Evolutionary conservation across 1,284 basidiomycete genomes (phyloP).

Genomic region (Moniliophthora roreri): DNA sequence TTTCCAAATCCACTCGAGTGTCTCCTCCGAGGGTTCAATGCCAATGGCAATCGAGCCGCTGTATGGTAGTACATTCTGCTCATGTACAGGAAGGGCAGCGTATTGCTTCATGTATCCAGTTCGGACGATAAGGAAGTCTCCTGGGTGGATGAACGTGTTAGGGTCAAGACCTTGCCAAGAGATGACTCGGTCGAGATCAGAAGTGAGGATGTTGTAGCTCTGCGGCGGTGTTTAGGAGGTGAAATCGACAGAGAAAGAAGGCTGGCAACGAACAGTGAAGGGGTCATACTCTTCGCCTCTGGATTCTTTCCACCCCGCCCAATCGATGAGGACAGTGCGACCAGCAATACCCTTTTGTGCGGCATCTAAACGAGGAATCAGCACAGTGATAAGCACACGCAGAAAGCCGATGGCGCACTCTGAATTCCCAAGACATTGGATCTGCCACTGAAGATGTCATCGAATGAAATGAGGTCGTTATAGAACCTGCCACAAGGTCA

Average conservation of each 20-base stretch:
- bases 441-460: slow-evolving; percentile 8
- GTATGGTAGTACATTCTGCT: slow-evolving; percentile 11
- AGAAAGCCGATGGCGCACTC: slow-evolving; percentile 1
- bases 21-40: slow-evolving; percentile 12
- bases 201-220: neutral
- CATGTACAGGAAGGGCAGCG: slow-evolving; percentile 8
- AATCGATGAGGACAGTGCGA: slow-evolving; percentile 9
- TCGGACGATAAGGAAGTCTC: slow-evolving; percentile 17
- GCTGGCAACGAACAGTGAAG: no score
- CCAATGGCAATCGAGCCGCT: slow-evolving; percentile 9
- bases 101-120: slow-evolving; percentile 17
- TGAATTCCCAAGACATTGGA: slow-evolving; percentile 13
- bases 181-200: slow-evolving; percentile 12
- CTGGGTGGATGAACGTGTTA: slow-evolving; percentile 7
- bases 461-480: slow-evolving; percentile 15
- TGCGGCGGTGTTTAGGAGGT: neutral
- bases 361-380: neutral
- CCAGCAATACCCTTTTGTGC: slow-evolving; percentile 14
- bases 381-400: neutral
- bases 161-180: slow-evolving; percentile 16
- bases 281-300: slow-evolving; percentile 3
- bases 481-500: slow-evolving; percentile 10
- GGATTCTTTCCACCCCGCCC: slow-evolving; percentile 13
- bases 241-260: neutral
- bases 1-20: slow-evolving; percentile 11